Base-by-base conservation (phyloP, 352 stramenopile species). In the Pythium coloratum region DNA sequence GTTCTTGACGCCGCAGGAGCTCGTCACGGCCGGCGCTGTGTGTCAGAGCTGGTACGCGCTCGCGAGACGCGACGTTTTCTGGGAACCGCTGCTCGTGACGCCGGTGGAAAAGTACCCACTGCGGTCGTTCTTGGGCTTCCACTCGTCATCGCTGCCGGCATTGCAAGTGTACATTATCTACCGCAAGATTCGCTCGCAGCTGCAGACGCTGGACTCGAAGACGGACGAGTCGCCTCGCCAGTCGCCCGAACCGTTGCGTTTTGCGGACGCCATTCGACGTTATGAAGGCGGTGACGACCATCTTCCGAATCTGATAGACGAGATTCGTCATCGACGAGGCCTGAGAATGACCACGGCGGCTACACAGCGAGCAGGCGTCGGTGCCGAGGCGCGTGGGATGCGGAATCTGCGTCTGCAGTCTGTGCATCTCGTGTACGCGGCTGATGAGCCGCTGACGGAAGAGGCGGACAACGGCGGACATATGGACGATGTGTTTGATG, bases 81-180 rank as follows among this genome's bases (percentile, higher is more conserved):
- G 84, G 84, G 86, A 92, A 55, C 79, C 82, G 57, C 58, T 82
- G 53, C 74, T 94, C 1, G 34, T 88, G 18, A 90, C 84, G 30
- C 71, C 78, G 3, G 51, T 81, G 28, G 84, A 93, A 50, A 70
- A 66, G 20, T 92, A 93, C 65, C 80, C 81, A n/a, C 66, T 93
- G 51, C 84, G 84, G 0, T 44, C 64, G 20, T 67, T 94, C 12
- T 61, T 94, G 0, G 82, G 84, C 0, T 67, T 90, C 24, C 36
- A 57, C 7, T 47, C n/a, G 10, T 57, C 70, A 1, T 62, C 68
- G 3, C 61, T 93, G 7, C 82, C 86, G 28, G 84, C 84, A 8
- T 89, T 92, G 28, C 74, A 92, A 58, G 81, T 93, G 49, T 91
- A 81, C 54, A 92, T 88, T 72, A 73, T 93, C 26, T 94, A 84